A percentile compares a stretch with the other conserved stretches of the same genome.
phyloP scores from a whole-genome alignment of 2,329 filamentous ascomycete species.

The Neonectria faginata region DNA sequence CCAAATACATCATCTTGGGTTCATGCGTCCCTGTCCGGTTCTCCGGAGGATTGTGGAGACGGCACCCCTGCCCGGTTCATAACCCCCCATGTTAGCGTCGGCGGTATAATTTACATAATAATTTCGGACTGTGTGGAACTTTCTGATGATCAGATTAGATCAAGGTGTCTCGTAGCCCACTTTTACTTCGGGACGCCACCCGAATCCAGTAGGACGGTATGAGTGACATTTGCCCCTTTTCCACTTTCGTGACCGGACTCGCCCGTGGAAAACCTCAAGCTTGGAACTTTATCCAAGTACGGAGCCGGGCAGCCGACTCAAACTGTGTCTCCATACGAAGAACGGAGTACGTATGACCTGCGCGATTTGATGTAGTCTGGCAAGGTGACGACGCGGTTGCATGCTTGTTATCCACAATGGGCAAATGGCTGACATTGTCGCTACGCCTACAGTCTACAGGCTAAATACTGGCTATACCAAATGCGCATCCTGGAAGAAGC shows the following conservation, averaged over 20 bases:
- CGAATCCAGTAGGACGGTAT: background rate
- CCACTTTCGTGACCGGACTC: background rate
- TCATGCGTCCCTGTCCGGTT: background rate
- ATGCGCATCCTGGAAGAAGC: slow-evolving; percentile 45
- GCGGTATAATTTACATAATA: background rate
- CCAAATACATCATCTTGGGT: background rate
- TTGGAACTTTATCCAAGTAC: too few relatives aligned
- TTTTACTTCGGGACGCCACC: background rate
- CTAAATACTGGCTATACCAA: slow-evolving; percentile 29
- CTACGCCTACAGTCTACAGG: background rate
- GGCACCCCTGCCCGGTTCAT: background rate
- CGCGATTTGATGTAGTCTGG: background rate
- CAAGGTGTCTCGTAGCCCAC: background rate
- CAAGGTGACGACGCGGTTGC: background rate
- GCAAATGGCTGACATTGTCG: background rate
- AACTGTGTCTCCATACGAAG: too few relatives aligned
- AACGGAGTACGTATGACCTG: background rate
- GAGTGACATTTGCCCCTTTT: background rate
- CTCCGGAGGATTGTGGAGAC: background rate
- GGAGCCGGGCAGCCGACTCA: too few relatives aligned
- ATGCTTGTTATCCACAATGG: background rate
- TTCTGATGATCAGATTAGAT: background rate
- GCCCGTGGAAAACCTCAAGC: background rate
- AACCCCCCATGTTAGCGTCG: background rate
- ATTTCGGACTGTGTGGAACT: background rate